Conservation (phyloP, 106 monocot species). For the Ottelia alismoides region DNA sequence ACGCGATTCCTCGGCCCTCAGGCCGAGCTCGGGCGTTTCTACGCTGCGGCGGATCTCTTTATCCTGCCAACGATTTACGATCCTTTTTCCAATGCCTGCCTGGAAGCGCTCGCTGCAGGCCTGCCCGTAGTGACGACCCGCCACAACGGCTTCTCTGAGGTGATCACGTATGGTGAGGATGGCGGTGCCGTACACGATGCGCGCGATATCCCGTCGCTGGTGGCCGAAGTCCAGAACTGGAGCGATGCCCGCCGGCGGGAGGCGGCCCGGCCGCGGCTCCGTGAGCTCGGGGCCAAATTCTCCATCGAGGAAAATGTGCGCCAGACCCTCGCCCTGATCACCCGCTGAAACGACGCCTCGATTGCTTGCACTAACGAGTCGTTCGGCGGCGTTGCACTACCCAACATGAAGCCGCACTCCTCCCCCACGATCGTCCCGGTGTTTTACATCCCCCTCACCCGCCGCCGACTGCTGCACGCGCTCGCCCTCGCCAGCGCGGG, state of each 20-base stretch:
- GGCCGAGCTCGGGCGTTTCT: no score
- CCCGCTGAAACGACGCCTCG: no score
- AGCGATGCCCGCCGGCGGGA: neutral
- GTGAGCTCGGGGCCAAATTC: neutral
- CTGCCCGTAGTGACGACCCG: neutral
- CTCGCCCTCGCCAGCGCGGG: no score
- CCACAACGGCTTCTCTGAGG: neutral
- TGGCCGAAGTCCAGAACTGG: neutral
- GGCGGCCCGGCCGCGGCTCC: no score
- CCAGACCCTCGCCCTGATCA: neutral
- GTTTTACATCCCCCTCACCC: no score
- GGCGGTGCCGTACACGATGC: neutral
- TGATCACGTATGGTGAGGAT: neutral
- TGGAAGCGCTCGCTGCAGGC: neutral
- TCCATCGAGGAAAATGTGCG: neutral
- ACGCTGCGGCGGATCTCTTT: neutral
- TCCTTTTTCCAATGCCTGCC: neutral
- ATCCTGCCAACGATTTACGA: neutral
- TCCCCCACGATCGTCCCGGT: no score
- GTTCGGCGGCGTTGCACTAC: no score
- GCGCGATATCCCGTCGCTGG: neutral
- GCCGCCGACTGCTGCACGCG: no score
- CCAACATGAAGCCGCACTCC: no score
- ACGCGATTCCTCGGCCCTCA: neutral
- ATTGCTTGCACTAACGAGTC: no score